Conservation (phyloP, 2,329 filamentous ascomycete genomes). For the Fusarium floridanum region DNA sequence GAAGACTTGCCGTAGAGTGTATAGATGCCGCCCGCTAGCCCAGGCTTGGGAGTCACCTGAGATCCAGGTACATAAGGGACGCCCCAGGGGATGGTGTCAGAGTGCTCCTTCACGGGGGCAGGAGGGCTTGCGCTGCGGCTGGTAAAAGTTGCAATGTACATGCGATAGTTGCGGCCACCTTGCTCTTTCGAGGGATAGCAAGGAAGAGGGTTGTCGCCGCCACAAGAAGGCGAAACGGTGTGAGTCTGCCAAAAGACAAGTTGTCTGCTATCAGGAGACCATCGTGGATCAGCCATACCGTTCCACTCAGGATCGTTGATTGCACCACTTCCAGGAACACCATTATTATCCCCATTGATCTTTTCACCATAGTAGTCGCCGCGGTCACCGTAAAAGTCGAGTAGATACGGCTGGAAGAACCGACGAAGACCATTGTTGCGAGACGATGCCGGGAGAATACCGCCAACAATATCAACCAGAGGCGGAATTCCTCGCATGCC, state of each 20-base stretch:
- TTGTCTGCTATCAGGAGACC: slow-evolving; percentile 55
- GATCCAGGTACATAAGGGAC: slow-evolving; percentile 5
- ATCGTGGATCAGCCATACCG: slow-evolving; percentile 58
- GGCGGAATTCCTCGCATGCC: no score
- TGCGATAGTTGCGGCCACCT: slow-evolving; percentile 53
- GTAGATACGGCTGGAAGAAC: slow-evolving; percentile 61
- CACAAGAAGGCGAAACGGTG: slow-evolving; percentile 56
- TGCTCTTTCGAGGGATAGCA: slow-evolving; percentile 56
- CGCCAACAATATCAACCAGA: no score
- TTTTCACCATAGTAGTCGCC: slow-evolving; percentile 59
- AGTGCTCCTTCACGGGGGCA: slow-evolving; percentile 14
- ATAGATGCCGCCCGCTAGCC: background rate
- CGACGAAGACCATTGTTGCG: slow-evolving; percentile 60
- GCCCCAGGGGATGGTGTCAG: slow-evolving; percentile 18
- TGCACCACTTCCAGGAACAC: slow-evolving; percentile 45
- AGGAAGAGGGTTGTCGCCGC: slow-evolving; percentile 56
- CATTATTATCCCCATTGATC: slow-evolving; percentile 54
- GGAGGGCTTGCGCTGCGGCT: slow-evolving; percentile 44
- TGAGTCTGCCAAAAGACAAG: slow-evolving; percentile 59
- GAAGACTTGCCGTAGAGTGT: slow-evolving; percentile 1
- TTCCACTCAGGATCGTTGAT: slow-evolving; percentile 63
- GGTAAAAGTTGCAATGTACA: slow-evolving; percentile 57
- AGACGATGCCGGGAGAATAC: slow-evolving; percentile 52
- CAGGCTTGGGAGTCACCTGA: background rate
- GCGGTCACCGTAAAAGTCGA: slow-evolving; percentile 60